These are phyloP conservation scores for Golubevia pallescens DNA, from an alignment of 1,284 basidiomycete genomes.

Conservation along the genomic window DNA sequence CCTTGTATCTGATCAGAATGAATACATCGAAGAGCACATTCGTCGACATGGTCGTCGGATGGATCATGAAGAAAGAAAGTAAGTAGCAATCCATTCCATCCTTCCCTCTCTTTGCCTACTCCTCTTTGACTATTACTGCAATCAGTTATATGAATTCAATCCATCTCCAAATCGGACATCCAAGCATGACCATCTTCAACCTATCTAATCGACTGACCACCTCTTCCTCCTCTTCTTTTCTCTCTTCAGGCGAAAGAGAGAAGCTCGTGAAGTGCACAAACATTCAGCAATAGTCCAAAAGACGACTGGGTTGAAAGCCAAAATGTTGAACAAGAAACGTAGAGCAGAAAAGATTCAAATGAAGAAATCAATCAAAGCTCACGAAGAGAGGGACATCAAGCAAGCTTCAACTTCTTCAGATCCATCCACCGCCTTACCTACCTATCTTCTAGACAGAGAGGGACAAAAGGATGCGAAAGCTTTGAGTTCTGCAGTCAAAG, in stretches of 20 bases:
- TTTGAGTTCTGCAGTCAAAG: conserved; percentile 95
- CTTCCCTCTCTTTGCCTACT: neutral
- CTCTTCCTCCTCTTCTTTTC: neutral
- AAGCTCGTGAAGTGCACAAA: conserved; percentile 88
- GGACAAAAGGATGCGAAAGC: conserved; percentile 97
- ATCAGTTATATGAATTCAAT: neutral
- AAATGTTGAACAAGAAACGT: conserved; percentile 92
- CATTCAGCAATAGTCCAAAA: conserved; percentile 87
- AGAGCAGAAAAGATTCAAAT: conserved; percentile 98
- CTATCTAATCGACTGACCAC: too few relatives aligned
- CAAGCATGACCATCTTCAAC: too few relatives aligned
- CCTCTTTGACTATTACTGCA: neutral
- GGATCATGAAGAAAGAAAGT: conserved; percentile 61
- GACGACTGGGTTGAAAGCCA: conserved; percentile 94
- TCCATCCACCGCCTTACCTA: conserved; percentile 65
- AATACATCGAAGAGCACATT: conserved; percentile 86
- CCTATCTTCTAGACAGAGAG: conserved; percentile 95
- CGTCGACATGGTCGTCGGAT: conserved; percentile 58
- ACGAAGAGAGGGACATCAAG: conserved; percentile 95
- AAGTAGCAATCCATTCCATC: neutral
- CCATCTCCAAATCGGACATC: too few relatives aligned
- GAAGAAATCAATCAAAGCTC: conserved; percentile 98
- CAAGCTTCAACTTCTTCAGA: conserved; percentile 52
- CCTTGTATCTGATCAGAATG: conserved; percentile 70
- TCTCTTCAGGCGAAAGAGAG: conserved; percentile 75